A percentile compares a stretch with the other conserved stretches of the same genome.
These are phyloP conservation scores for Macrolepiota albuminosa DNA, from an alignment of 768 basidiomycete genomes.

Conservation along the genomic window DNA sequence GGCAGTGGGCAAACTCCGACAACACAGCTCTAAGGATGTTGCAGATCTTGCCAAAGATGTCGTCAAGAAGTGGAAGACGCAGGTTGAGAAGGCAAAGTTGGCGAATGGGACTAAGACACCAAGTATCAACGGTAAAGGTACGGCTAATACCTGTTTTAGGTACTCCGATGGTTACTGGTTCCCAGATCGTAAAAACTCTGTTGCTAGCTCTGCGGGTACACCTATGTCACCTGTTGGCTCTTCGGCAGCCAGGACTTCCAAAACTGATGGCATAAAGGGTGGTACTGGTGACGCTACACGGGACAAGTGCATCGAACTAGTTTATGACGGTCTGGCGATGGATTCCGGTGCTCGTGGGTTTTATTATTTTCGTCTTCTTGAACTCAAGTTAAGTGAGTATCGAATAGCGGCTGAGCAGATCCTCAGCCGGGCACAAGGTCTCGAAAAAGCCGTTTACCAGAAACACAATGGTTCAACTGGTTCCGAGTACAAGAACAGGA, in stretches of 20 bases:
- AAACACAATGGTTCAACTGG: constrained; percentile 37
- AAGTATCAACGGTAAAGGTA: constrained; percentile 28
- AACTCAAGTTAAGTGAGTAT: background rate
- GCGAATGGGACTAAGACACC: constrained; percentile 15
- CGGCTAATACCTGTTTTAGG: constrained; percentile 13
- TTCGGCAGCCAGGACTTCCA: constrained; percentile 46
- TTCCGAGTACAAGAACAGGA: constrained; percentile 65
- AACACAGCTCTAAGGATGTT: constrained; percentile 66
- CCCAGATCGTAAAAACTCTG: constrained; percentile 13
- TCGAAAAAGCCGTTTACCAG: constrained; percentile 65
- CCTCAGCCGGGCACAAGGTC: constrained; percentile 53
- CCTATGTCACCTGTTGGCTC: constrained; percentile 33
- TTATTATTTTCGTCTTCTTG: background rate
- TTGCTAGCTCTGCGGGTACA: constrained; percentile 31
- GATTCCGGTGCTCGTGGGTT: constrained; percentile 87
- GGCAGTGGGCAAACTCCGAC: constrained; percentile 87
- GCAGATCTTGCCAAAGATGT: constrained; percentile 84
- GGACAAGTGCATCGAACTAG: constrained; percentile 83
- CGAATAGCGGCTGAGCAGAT: constrained; percentile 66
- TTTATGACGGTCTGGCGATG: constrained; percentile 86
- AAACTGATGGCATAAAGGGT: constrained; percentile 64
- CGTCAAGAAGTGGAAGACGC: constrained; percentile 88
- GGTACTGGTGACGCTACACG: constrained; percentile 68
- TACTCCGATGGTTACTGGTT: constrained; percentile 2
- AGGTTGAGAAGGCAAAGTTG: constrained; percentile 69